Evolutionary conservation across 441 rosid species (phyloP), one percentile per base, ranked within the genome.

Genomic region (Gossypium schwendimanii): DNA sequence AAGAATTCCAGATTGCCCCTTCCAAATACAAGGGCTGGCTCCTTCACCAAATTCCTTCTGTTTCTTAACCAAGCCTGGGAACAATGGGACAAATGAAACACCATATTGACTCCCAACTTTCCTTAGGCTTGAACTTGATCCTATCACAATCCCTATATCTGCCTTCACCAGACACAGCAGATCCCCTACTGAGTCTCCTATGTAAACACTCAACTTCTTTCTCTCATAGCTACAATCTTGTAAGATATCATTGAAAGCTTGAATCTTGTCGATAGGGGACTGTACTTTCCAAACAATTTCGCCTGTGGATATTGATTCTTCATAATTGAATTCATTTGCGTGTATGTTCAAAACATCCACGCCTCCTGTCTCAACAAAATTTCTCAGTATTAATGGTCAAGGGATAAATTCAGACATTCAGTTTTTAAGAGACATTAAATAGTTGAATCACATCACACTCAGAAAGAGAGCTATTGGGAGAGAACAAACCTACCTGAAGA

Each of bases 181-280:
- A 85, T 92, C 97, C 11, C 93, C 97, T 11, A 92, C 86, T 0
- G 97, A 88, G 71, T 92, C 97, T 73, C 97, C 98, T 74, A 94
- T 84, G 69, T 90, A 92, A 55, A 94, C 84, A 69, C 85, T 90
- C 75, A 80, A 60, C 68, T 81, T 84, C 80, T 82, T 90, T 60
- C 76, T 83, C 71, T 79, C 81, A 61, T 63, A 58, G 36, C 73
- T 23, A 3, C 74, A 79, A 54, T 75, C 84, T 75, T 72, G 78
- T 69, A 90, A 7, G 63, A 89, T 88, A 66, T 73, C 75, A 63
- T 75, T 73, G 79, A 92, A 90, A 55, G 87, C 87, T 78, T 85
- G 80, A 77, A 76, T 82, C 84, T 92, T 94, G 81, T 90, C 91
- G 4, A 79, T 63, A 1, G 97, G 97, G 28, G 97, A 83, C 81